Evolutionary conservation across 2,329 filamentous ascomycete genomes (phyloP), one percentile per base, ranked within the genome.

Genomic region (Aspergillus pseudonomiae): DNA sequence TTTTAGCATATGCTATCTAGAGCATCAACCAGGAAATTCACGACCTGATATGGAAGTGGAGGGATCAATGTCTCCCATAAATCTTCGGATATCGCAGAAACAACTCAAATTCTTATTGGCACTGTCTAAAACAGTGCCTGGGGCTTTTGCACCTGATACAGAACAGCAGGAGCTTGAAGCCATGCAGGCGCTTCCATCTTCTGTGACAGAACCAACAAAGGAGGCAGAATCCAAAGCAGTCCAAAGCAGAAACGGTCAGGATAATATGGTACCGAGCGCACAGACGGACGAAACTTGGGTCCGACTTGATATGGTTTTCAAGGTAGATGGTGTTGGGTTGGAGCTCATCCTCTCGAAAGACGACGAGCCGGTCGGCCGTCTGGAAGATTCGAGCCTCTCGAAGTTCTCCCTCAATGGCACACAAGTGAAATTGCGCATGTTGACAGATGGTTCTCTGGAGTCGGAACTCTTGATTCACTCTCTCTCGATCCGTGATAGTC

Each of bases 321-420:
- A 92, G 66, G 89, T 96, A 60, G 89, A 92, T 63, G 94, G 92
- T 3, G 89, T 99, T 67, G 93, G 93, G 1, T 80, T 99, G 50
- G 95, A 99, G 75, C 82, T 99, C 54, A 88, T 98, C 62, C 87
- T 92, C 66, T 92, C 91, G 2, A 85, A 89, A 43, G 88, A 92
- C 52, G 86, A 90, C 62, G 85, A 89, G 69, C 94, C 94, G 0
- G 88, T 97, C n/a, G 89, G 89, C 2, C 87, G 93, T 70, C 74
- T 94, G 14, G 89, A 92, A 62, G 85, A 87, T 16, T 91, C 92
- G 1, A 97, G 95, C 70, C 80, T 99, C 14, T 97, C 95, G 0
- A 92, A 92, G 46, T 99, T 99, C 79, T 96, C 94, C 14, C 84
- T 99, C 41, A 95, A 99, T 71, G 90, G 96, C 67, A 98, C 94